Evolutionary conservation across 495 filamentous ascomycete species (phyloP).

Genomic region (Baudoinia panamericana): DNA sequence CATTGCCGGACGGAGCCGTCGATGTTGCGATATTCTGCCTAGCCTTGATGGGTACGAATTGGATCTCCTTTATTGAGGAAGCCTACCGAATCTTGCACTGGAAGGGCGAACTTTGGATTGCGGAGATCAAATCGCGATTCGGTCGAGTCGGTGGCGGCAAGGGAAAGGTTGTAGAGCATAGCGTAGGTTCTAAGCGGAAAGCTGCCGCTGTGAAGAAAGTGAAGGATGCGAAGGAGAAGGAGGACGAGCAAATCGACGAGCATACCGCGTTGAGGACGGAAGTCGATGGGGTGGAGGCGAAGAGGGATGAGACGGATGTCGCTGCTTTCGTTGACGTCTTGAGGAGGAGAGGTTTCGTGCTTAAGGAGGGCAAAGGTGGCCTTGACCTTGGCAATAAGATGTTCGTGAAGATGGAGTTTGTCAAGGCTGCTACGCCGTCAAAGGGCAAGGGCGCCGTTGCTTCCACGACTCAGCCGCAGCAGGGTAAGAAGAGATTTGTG

Average conservation of each 20-base stretch:
- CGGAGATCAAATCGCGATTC: constrained; percentile 90
- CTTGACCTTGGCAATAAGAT: constrained; percentile 86
- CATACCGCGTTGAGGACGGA: constrained; percentile 34
- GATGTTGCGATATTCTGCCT: constrained; percentile 89
- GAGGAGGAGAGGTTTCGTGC: constrained; percentile 59
- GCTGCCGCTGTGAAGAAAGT: constrained; percentile 36
- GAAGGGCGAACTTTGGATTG: constrained; percentile 90
- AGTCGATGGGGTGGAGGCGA: constrained; percentile 31
- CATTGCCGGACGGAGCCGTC: constrained; percentile 53
- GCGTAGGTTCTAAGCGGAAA: constrained; percentile 44
- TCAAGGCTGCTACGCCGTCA: constrained; percentile 56
- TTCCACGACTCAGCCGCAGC: constrained; percentile 35
- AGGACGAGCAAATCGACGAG: constrained; percentile 31
- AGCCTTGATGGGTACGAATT: constrained; percentile 97
- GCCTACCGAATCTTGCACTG: constrained; percentile 80
- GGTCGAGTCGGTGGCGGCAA: constrained; percentile 43
- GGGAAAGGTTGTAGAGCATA: constrained; percentile 47
- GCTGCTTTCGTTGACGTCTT: constrained; percentile 79
- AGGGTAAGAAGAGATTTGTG: constrained; percentile 24
- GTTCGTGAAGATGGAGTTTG: constrained; percentile 93
- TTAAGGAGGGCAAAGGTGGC: constrained; percentile 45
- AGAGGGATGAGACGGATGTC: constrained; percentile 61
- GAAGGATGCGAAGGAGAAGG: constrained; percentile 37
- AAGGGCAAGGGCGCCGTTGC: constrained; percentile 53
- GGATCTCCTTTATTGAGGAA: constrained; percentile 88